phyloP scores from a whole-genome alignment of 371 early-diverging fungal genomes.

The Blastocladiella emersonii region DNA sequence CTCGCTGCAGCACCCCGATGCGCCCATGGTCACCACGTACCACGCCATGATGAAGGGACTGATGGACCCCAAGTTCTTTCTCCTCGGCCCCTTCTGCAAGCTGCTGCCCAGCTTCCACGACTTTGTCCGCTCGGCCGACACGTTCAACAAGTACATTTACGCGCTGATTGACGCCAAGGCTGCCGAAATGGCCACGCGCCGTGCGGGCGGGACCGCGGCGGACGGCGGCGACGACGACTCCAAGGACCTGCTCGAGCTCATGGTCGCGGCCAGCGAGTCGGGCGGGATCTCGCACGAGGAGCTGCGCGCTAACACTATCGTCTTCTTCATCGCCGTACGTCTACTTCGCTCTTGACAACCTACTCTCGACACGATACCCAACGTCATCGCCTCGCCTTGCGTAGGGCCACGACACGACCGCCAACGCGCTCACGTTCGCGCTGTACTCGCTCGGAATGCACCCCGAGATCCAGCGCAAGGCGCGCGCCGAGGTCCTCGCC shows the following conservation, averaged over 20 bases:
- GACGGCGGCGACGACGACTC: not conserved
- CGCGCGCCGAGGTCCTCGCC: not conserved
- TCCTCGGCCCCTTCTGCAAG: not conserved
- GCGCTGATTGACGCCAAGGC: not conserved
- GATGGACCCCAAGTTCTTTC: not conserved
- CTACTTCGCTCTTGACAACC: not conserved
- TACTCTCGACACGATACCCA: too few relatives aligned
- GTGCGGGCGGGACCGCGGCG: not conserved
- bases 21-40: not conserved
- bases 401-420: conserved; percentile 6
- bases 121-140: not conserved
- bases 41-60: not conserved
- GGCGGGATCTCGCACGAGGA: not conserved
- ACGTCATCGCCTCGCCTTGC: not conserved
- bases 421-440: conserved; percentile 9
- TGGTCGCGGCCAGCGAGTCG: not conserved
- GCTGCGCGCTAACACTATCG: not conserved
- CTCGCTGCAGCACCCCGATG: not conserved
- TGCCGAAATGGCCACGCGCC: not conserved
- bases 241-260: not conserved
- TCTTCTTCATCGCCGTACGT: not conserved
- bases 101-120: not conserved
- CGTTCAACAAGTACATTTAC: not conserved
- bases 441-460: conserved; percentile 13
- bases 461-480: not conserved